These are phyloP conservation scores for Claviceps paspali DNA, from an alignment of 2,329 filamentous ascomycete genomes.

Conservation along the genomic window DNA sequence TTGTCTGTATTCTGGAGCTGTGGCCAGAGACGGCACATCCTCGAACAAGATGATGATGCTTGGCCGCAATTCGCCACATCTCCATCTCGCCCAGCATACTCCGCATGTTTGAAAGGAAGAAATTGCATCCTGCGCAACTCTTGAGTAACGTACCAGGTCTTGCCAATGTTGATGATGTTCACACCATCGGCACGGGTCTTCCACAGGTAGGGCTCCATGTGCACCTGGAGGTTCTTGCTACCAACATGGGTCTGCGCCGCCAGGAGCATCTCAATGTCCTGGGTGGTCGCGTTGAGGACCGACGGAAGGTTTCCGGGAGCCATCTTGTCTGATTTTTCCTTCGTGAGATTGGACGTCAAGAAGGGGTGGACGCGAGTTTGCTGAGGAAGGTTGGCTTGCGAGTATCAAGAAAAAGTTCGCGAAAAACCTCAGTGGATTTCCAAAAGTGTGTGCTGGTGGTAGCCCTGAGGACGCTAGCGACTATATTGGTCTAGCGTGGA, in stretches of 20 bases:
- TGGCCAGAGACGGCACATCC: neutral
- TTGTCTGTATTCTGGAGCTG: too few species aligned
- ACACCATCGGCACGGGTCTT: constrained; percentile 98
- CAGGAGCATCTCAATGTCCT: constrained; percentile 99
- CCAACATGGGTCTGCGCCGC: constrained; percentile 93
- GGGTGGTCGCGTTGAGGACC: constrained; percentile 88
- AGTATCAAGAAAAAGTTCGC: constrained; percentile 27
- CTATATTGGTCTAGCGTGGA: constrained; percentile 9
- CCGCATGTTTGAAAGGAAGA: too few species aligned
- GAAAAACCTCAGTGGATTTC: constrained; percentile 18
- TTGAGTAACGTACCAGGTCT: constrained; percentile 73
- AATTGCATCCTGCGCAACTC: neutral
- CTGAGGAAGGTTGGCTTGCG: constrained; percentile 9
- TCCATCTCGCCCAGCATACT: too few species aligned
- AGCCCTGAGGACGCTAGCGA: constrained; percentile 20
- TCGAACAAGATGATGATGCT: neutral
- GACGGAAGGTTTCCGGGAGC: constrained; percentile 87
- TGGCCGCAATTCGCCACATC: neutral
- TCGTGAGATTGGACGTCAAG: constrained; percentile 16
- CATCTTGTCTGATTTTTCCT: constrained; percentile 54
- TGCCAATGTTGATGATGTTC: constrained; percentile 99
- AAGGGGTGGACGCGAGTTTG: constrained; percentile 15
- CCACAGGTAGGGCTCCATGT: constrained; percentile 99
- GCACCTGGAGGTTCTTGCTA: constrained; percentile 98
- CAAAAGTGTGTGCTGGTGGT: constrained; percentile 24